Evolutionary conservation across 2,329 filamentous ascomycete genomes (phyloP).

Genomic region (Ascochyta rabiei): DNA sequence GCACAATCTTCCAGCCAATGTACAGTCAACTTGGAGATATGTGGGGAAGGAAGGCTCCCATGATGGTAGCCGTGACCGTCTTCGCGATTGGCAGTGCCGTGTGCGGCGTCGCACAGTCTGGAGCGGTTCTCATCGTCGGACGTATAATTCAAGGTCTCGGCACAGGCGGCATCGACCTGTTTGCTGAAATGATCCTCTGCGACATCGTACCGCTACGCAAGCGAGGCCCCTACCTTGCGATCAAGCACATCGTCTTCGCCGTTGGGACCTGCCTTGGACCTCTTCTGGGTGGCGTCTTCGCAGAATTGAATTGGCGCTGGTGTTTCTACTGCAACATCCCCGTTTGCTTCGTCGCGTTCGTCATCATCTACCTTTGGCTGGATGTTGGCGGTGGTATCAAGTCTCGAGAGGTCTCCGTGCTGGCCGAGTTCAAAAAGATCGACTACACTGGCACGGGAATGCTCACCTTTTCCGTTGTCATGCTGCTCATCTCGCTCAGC

Average conservation of each 20-base stretch:
- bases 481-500: constrained; percentile 54
- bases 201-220: constrained; percentile 58
- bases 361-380: constrained; percentile 43
- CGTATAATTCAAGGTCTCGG: constrained; percentile 62
- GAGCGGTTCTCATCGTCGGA: constrained; percentile 60
- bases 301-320: constrained; percentile 52
- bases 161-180: constrained; percentile 53
- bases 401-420: constrained; percentile 16
- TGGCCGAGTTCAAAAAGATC: constrained; percentile 28
- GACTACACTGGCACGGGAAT: constrained; percentile 56
- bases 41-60: constrained; percentile 56
- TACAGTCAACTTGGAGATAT: constrained; percentile 59
- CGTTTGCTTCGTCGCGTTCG: constrained; percentile 34
- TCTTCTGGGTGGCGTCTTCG: constrained; percentile 41
- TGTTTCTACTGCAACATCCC: constrained; percentile 52
- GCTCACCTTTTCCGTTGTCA: constrained; percentile 49
- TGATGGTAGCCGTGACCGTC: constrained; percentile 49
- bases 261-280: constrained; percentile 38
- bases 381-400: constrained; percentile 25
- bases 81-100: constrained; percentile 62
- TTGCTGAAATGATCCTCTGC: constrained; percentile 57
- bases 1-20: constrained; percentile 56
- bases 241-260: constrained; percentile 36
- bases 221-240: constrained; percentile 50
- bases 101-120: constrained; percentile 54